Base-by-base conservation (phyloP, 140 eudicot genomes). In the Ambrosia hybrid region DNA sequence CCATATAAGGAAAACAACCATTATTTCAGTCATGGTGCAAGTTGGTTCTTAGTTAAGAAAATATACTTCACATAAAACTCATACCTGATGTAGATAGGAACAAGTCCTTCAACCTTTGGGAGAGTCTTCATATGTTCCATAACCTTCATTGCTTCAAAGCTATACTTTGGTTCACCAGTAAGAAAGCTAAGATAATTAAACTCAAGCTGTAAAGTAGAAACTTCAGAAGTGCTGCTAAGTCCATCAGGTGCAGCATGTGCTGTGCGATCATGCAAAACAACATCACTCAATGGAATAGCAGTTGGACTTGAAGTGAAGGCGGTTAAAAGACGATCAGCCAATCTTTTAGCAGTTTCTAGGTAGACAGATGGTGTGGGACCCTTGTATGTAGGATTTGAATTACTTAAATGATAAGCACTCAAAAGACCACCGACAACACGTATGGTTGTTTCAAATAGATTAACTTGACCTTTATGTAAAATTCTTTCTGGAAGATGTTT, bases 231-330 rank as follows among this genome's bases (percentile, higher is more conserved):
- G 77, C 97, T 93, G 66, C 99, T 93, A 76, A 88, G 66, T 51
- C 99, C 99, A 83, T 77, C 99, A 55, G 98, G 97, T 69, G 98
- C 99, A 73, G 91, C 76, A 68, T 87, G 96, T 64, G 97, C 88
- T 46, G 88, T 68, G 41, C 16, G 69, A 57, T 90, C 99, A 13
- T 80, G 87, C 69, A 93, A 85, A 73, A 90, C 85, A 68, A 93
- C 99, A 61, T 93, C 99, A 72, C 99, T 93, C 53, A 46, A 88
- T 7, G 99, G 99, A 86, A 93, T 88, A 74, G 81, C 91, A 66
- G 96, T 80, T 48, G 96, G 99, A 61, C 99, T 93, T 59, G 88
- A 78, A 52, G 94, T 90, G 78, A 93, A 93, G 11, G 99, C 99
- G 59, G 80, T 75, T 66, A 93, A 78, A 68, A 93, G 89, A 51